Percentiles rank a stretch among this genome's conserved stretches.
Conservation (phyloP, 306 rosid genomes). For the Cucurbita ficifolia region DNA sequence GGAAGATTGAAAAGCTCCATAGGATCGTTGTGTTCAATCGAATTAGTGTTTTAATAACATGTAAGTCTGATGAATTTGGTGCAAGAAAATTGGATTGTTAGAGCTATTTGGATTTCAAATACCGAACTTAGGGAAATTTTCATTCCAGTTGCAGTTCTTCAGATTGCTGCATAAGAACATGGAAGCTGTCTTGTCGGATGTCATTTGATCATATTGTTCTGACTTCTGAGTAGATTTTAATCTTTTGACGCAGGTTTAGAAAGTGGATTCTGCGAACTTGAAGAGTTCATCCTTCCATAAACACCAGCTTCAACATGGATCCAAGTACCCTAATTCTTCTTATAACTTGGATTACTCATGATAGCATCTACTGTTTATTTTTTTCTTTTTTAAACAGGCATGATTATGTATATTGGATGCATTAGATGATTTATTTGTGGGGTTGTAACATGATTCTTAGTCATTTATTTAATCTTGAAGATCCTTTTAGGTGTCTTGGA, state of each 20-base stretch:
- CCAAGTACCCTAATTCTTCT: slow-evolving; percentile 4
- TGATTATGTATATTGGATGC: not conserved
- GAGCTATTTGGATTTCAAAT: not conserved
- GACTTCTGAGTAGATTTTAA: not conserved
- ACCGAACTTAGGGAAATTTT: not conserved
- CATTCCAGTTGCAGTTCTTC: not conserved
- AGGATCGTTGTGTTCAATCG: not conserved
- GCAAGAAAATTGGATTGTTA: not conserved
- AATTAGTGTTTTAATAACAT: not conserved
- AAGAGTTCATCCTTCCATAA: not conserved
- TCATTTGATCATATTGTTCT: not conserved
- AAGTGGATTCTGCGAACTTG: slow-evolving; percentile 2
- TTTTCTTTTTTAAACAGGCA: not conserved
- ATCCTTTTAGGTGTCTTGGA: not conserved
- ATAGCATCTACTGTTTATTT: not conserved
- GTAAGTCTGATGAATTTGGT: not conserved
- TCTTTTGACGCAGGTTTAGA: slow-evolving; percentile 1
- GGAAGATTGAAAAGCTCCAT: not conserved
- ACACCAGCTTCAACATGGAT: not conserved
- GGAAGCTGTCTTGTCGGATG: not conserved
- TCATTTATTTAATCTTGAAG: not conserved
- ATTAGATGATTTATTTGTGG: not conserved
- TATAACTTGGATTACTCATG: not conserved
- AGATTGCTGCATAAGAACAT: not conserved
- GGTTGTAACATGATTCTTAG: not conserved